Base-by-base conservation (phyloP, 805 yeast genomes). In the Candida peoriensis region DNA sequence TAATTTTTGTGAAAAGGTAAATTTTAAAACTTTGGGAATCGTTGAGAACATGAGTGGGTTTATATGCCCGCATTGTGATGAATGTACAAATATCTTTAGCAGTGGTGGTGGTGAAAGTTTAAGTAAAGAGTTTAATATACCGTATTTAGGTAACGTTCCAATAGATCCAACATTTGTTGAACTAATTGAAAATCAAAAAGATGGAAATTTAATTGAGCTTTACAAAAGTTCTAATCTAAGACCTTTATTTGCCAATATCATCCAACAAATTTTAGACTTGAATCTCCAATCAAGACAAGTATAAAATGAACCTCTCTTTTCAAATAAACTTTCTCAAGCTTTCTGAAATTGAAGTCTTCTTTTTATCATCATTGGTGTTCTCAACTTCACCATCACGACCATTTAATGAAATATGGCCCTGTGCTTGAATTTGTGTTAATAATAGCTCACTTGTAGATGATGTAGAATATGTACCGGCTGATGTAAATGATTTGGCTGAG, bases 21-120 rank as follows among this genome's bases (percentile, higher is more conserved):
- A 78, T 36, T 77, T 93, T 48, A 67, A 71, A 18, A 73, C 90
- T 1, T 55, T 93, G 36, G 99, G 99, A 0, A 74, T 93, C 4
- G 75, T 93, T 8, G 99, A 93, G 56, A 93, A 93, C 52, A 90
- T 93, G 98, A 78, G 94, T 32, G 99, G 99, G 1, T 93, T 85
- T 52, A 78, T 88, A 4, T 93, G 99, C 55, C 98, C 98, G 0
- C 76, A 77, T 55, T 93, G 99, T 56, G 74, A 81, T 1, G 97
- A 90, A 54, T 81, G 90, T 55, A 88, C 97, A 4, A 80, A 89
- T 55, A 84, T 93, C 17, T 93, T 93, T 56, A 85, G 93, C 46
- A 74, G 82, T 34, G 98, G 97, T 8, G 99, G 99, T 19, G 99
- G 99, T 3, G 58, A 70, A 46, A 62, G 59, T 12, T 63, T 93